Evolutionary conservation across 176 grass and related monocot genomes (phyloP).

Genomic region (Stipa capillata): DNA sequence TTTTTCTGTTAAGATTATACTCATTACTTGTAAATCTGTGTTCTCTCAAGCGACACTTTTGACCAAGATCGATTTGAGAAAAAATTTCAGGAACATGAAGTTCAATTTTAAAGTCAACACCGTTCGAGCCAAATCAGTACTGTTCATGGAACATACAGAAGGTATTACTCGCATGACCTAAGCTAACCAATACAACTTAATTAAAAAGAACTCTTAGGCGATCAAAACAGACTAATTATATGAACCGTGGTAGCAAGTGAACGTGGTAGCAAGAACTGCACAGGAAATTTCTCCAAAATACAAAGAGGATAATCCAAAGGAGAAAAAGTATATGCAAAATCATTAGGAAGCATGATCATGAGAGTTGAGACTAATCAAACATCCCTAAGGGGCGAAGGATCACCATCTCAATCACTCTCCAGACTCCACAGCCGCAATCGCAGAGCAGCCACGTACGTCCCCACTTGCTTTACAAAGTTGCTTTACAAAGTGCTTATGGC

Average conservation of each 20-base stretch:
- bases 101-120: not conserved
- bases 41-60: not conserved
- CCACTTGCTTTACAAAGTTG: not conserved
- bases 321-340: not conserved
- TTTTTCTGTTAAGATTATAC: not conserved
- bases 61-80: no score
- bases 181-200: no score
- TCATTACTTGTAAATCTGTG: not conserved
- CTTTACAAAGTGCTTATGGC: no score
- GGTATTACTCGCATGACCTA: not conserved
- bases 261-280: slow-evolving; percentile 16
- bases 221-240: not conserved
- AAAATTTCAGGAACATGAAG: not conserved
- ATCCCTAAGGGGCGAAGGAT: not conserved
- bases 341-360: not conserved
- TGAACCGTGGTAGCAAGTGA: not conserved
- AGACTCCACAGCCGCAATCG: not conserved
- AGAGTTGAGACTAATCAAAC: not conserved
- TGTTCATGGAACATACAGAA: not conserved
- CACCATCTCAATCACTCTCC: slow-evolving; percentile 11
- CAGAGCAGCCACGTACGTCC: slow-evolving; percentile 19
- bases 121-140: not conserved
- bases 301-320: not conserved
- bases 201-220: not conserved
- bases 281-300: not conserved